Base-by-base conservation (phyloP, 495 filamentous ascomycete species). In the Polyplosphaeria fusca region DNA sequence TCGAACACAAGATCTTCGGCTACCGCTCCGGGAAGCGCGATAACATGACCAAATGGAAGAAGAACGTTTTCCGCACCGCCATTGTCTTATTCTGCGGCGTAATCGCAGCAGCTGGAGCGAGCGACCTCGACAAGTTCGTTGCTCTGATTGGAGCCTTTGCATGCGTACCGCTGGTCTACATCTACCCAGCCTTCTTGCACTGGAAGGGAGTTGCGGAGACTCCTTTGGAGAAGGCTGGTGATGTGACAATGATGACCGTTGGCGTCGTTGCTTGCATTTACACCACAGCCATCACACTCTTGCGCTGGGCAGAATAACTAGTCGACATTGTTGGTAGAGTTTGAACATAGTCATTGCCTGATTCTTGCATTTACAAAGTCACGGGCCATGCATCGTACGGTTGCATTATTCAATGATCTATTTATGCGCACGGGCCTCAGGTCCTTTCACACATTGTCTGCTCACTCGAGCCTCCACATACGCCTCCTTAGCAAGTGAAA, bases 81-180 rank as follows among this genome's bases (percentile, higher is more conserved):
- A 45, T 83, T 7, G 77, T 83, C 9, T 47, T 75, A 1, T 2
- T 77, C 1, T 82, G 80, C 39, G 79, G 76, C 2, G 61, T 70
- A 9, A 73, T 85, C 25, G 71, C 81, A 2, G 73, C 79, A 4
- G 7, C 75, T 0, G 82, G 82, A 2, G 79, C 83, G 0, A 77
- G 74, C 4, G 80, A 85, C 63, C 66, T 86, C 38, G 83, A 86
- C 65, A 77, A 77, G 42, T 86, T 86, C 54, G 83, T 86, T 0
- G 79, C 82, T 0, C 65, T 86, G 23, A 85, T 84, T 57, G 83
- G 83, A 0, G 76, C 72, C 18, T 78, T 82, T 52, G 83, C 83
- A 2, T 86, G 83, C 46, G 78, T 76, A 30, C 73, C 73, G 44
- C 55, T 76, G 46, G 73, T 76, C 2, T 76, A 74, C 55, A 76